Base-by-base conservation (phyloP, 2,329 filamentous ascomycete genomes). In the Ceratocystis huliohia region DNA sequence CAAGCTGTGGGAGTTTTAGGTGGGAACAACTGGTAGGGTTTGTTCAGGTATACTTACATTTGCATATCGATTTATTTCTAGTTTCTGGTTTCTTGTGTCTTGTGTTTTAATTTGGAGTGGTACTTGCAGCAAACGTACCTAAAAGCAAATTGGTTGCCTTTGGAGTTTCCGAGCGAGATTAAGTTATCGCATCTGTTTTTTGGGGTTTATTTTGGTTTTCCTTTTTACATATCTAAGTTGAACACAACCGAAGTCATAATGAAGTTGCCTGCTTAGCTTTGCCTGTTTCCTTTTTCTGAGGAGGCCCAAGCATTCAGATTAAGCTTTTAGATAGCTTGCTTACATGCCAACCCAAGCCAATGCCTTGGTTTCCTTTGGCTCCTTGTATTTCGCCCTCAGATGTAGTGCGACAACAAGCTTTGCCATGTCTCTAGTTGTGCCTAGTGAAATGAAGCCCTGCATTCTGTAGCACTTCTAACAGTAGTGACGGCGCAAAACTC, bases 1-100 rank as follows among this genome's bases (percentile, higher is more conserved):
- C 59, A 84, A 80, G 72, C 74, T 87, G 33, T 88, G 84, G 84
- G 79, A 83, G 68, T 87, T 88, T 71, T 73, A 72, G 17, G 67
- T 45, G 28, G 44, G 44, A 46, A 30, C 10, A 13, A 5, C 20
- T 1, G 5, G 28, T n/a, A 45, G 45, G 46, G 28, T 13, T n/a
- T 22, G 20, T 48, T 13, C 28, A 20, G 20, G 28, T 44, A 37
- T 37, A 57, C 20, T n/a, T 48, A 8, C 37, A 46, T 46, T 66
- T 65, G 33, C 33, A 44, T 59, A 65, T 56, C 50, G 53, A 57
- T 33, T 57, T 33, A 7, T 57, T 30, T 13, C 30, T 33, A 15
- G 53, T 57, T 57, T 57, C 22, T 57, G 22, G 53, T 30, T 30
- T 57, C 22, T n/a, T 50, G 7, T 50, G 46, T 22, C 22, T 25